These are phyloP conservation scores for Fusarium sp. DNA, from an alignment of 2,329 filamentous ascomycete species.

Conservation along the genomic window DNA sequence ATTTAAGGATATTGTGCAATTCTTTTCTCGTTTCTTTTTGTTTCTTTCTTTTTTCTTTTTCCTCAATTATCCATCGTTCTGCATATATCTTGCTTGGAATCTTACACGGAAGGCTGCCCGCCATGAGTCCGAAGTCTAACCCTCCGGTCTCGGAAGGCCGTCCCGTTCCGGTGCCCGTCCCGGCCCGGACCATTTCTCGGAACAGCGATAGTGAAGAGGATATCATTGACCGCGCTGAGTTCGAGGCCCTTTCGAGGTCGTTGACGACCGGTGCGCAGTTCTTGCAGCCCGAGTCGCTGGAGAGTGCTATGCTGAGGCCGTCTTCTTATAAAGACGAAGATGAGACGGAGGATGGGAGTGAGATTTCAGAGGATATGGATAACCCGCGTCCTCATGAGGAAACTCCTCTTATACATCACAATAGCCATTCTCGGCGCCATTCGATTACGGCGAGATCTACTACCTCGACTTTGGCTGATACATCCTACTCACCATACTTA, in stretches of 20 bases:
- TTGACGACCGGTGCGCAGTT: conserved; percentile 55
- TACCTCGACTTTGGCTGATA: conserved; percentile 20
- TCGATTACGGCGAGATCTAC: conserved; percentile 37
- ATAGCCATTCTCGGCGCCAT: conserved; percentile 14
- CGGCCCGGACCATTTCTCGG: conserved; percentile 37
- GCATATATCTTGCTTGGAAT: no score
- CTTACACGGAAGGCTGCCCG: not conserved
- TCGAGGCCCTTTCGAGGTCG: conserved; percentile 56
- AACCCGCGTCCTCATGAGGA: conserved; percentile 40
- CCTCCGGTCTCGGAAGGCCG: conserved; percentile 16
- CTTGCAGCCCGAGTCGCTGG: conserved; percentile 58
- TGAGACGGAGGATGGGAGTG: conserved; percentile 27
- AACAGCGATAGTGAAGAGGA: conserved; percentile 27
- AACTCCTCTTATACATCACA: conserved; percentile 47
- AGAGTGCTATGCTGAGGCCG: conserved; percentile 56
- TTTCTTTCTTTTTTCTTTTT: not conserved
- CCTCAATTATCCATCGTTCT: not conserved
- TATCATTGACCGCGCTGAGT: conserved; percentile 39
- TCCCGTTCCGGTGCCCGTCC: conserved; percentile 39
- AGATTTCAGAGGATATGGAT: conserved; percentile 17
- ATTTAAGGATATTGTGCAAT: not conserved
- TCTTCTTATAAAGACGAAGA: conserved; percentile 36
- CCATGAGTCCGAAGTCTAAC: conserved; percentile 26
- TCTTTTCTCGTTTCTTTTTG: not conserved
- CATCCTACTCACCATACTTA: conserved; percentile 54